A percentile compares a stretch with the other conserved stretches of the same genome.
Evolutionary conservation across 2,329 filamentous ascomycete genomes (phyloP).

Genomic region (Purpureocillium lavendulum): DNA sequence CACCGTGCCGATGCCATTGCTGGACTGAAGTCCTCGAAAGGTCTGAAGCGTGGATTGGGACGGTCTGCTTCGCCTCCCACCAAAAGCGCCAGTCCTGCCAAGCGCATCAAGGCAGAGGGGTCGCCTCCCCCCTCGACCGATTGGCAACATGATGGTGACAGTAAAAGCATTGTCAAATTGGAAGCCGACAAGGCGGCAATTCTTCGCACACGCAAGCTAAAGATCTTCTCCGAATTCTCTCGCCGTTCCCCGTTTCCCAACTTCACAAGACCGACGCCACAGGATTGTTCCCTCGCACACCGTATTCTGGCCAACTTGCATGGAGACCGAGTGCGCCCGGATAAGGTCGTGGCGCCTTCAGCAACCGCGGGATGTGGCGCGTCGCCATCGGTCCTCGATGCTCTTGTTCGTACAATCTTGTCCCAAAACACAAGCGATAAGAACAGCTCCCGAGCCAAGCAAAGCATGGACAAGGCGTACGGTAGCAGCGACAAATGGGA

Average conservation of each 20-base stretch:
- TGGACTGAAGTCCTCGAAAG: too few species aligned
- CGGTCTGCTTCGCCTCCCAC: too few species aligned
- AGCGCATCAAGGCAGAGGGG: constrained; percentile 5
- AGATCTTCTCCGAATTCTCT: constrained; percentile 29
- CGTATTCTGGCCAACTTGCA: constrained; percentile 56
- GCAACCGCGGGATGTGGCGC: constrained; percentile 55
- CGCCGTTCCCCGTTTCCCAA: constrained; percentile 56
- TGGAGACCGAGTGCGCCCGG: constrained; percentile 54
- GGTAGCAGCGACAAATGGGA: constrained; percentile 35
- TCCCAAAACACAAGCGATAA: constrained; percentile 43
- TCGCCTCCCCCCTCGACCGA: neutral
- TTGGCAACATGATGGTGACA: too few species aligned
- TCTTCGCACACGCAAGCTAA: constrained; percentile 34
- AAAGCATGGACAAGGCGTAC: constrained; percentile 35
- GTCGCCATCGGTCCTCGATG: constrained; percentile 41
- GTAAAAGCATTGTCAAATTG: neutral
- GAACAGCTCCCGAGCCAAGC: constrained; percentile 53
- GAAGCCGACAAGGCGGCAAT: constrained; percentile 10
- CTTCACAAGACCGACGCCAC: constrained; percentile 54
- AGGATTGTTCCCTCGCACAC: constrained; percentile 62
- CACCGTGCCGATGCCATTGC: too few species aligned
- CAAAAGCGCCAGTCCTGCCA: neutral
- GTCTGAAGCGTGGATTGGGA: too few species aligned
- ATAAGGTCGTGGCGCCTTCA: constrained; percentile 51
- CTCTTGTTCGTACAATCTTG: constrained; percentile 42